Base-by-base conservation (phyloP, 176 grass and related monocot species). In the Lolium rigidum region DNA sequence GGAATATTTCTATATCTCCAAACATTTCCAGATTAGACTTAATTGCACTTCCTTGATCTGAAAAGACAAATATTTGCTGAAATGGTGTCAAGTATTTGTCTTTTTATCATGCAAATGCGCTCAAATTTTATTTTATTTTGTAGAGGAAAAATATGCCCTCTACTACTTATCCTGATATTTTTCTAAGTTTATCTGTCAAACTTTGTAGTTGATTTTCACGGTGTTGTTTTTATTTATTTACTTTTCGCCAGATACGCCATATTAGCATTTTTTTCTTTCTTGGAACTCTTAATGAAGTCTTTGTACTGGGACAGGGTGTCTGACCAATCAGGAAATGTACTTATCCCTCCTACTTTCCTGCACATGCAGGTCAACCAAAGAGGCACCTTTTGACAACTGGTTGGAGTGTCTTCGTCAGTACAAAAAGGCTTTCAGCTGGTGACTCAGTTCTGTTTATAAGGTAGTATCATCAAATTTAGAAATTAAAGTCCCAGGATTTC, bases 381-480 rank as follows among this genome's bases (percentile, higher is more conserved):
- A 92, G 94, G 60, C 92, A 99, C 77, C 92, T 99, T 88, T 84
- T 99, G 82, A 99, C 97, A 28, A 97, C 97, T 87, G 94, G 97
- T 75, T 99, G 97, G 97, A 99, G 97, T 84, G 92, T 99, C 64
- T 99, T 93, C 69, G 94, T 99, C 50, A 93, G 92, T 66, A 96
- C 94, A 21, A 99, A 99, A 85, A 92, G 90, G 80, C 90, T 99
- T 66, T 74, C 88, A 91, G 90, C 94, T 28, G 97, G 97, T 72
- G 97, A 99, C 82, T 99, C 97, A 81, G 94, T 99, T 87, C 87
- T 99, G 16, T 94, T 99, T 81, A 94, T 98, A 83, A 91, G 97
- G 97, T 98, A 86, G 18, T 18, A 60, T 72, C 10, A 83, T 54
- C 41, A 76, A 58, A 77, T 65, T 76, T 7, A 18, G 20, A 74